Evolutionary conservation across 1,284 basidiomycete genomes (phyloP).

Genomic region (Sanghuangporus sanghuang): DNA sequence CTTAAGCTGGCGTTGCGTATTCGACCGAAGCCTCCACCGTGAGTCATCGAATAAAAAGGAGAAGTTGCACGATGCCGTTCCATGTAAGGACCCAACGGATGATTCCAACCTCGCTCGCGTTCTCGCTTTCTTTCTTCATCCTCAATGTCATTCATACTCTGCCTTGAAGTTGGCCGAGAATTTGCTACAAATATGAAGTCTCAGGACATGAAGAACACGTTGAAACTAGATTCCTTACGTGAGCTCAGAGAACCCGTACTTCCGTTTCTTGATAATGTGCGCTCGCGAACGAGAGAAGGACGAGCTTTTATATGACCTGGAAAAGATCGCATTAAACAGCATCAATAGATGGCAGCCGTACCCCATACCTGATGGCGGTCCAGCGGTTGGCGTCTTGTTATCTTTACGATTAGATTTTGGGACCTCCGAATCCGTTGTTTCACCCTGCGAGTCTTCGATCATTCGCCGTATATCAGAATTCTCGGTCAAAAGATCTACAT

Average conservation of each 20-base stretch:
- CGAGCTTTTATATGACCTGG: background rate
- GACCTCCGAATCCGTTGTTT: constrained; percentile 18
- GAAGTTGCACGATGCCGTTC: constrained; percentile 5
- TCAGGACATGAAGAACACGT: background rate
- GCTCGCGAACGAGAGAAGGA: constrained; percentile 4
- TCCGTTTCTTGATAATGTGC: constrained; percentile 7
- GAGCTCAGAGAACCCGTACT: constrained; percentile 1
- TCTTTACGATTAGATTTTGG: background rate
- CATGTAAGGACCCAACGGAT: constrained; percentile 27
- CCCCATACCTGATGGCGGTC: constrained; percentile 1
- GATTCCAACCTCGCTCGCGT: constrained; percentile 54
- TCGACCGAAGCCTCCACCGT: background rate
- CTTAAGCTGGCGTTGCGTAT: constrained; percentile 2
- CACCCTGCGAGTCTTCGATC: constrained; percentile 53
- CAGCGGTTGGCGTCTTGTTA: constrained; percentile 1
- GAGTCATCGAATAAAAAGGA: constrained; percentile 1
- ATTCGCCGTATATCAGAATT: constrained; percentile 70
- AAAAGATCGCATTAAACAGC: background rate
- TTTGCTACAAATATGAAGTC: background rate
- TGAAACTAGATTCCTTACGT: background rate
- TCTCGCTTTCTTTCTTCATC: constrained; percentile 39
- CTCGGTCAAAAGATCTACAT: constrained; percentile 59
- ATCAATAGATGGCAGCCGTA: background rate
- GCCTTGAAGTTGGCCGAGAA: constrained; percentile 37
- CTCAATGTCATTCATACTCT: constrained; percentile 2